Percentiles rank a stretch among this genome's conserved stretches.
Evolutionary conservation across 352 stramenopile species (phyloP).

Genomic region (Globisporangium echinulatum): DNA sequence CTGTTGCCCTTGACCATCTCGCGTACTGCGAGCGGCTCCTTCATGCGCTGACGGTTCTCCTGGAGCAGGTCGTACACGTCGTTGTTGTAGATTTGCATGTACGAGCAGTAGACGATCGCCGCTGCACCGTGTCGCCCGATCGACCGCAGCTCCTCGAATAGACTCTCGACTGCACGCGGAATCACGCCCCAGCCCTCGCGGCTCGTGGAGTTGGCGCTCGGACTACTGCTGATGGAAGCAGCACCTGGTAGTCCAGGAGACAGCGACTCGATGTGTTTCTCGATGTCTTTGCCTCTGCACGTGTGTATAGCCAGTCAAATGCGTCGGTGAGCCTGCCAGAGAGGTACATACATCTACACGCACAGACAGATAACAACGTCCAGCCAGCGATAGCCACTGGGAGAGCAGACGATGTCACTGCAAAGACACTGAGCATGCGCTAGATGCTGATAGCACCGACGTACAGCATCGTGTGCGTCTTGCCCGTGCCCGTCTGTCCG

Average conservation of each 20-base stretch:
- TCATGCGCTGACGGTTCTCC: conserved; percentile 46
- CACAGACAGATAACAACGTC: neutral
- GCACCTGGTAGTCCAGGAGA: neutral
- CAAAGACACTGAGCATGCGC: neutral
- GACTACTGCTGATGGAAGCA: neutral
- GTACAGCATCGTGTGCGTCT: conserved; percentile 88
- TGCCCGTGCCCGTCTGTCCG: conserved; percentile 86
- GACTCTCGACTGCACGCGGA: conserved; percentile 69
- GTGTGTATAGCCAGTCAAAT: neutral
- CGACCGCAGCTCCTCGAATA: conserved; percentile 72
- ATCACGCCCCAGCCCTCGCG: conserved; percentile 67
- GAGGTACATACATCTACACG: neutral
- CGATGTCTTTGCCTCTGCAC: conserved; percentile 45
- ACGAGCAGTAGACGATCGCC: conserved; percentile 80
- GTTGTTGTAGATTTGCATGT: conserved; percentile 92
- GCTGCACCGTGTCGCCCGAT: conserved; percentile 44
- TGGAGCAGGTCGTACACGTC: conserved; percentile 73
- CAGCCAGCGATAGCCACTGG: too few relatives aligned
- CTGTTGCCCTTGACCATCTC: conserved; percentile 74
- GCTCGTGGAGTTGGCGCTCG: conserved; percentile 9
- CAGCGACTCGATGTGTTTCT: conserved; percentile 27
- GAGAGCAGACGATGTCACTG: neutral
- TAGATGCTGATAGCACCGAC: neutral
- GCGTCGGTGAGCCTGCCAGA: neutral
- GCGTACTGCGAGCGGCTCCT: conserved; percentile 42